Conservation (phyloP, 169 alveolate species). For the Babesia bigemina region DNA sequence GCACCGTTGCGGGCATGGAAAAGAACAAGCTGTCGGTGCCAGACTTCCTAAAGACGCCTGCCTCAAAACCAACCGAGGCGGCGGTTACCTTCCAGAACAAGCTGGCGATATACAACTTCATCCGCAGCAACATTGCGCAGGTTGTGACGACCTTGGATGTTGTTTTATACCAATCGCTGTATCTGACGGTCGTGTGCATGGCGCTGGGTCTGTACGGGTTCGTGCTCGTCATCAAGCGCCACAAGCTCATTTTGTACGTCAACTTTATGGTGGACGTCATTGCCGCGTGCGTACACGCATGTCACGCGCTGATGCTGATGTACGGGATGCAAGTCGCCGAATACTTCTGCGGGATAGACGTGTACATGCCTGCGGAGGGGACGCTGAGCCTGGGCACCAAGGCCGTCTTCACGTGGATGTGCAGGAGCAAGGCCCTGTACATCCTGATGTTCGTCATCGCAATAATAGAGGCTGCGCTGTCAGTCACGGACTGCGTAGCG, state of each 20-base stretch:
- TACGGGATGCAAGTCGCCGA: conserved; percentile 23
- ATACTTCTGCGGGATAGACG: conserved; percentile 30
- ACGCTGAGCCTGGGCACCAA: conserved; percentile 29
- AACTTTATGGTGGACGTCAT: conserved; percentile 19
- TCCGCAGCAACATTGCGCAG: conserved; percentile 14
- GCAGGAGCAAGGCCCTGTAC: conserved; percentile 21
- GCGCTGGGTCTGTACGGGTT: conserved; percentile 20
- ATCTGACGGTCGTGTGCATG: not conserved
- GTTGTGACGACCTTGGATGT: not conserved
- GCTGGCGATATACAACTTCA: conserved; percentile 20
- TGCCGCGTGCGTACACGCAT: conserved; percentile 6
- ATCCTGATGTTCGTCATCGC: not conserved
- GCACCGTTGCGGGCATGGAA: not conserved
- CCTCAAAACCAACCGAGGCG: not conserved
- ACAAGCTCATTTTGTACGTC: conserved; percentile 28
- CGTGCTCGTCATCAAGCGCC: conserved; percentile 24
- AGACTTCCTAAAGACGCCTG: not conserved
- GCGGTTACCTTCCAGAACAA: not conserved
- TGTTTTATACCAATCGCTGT: not conserved
- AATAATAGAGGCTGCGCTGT: conserved; percentile 5
- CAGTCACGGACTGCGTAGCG: not conserved
- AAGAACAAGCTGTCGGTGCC: not conserved
- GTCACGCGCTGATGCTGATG: conserved; percentile 17
- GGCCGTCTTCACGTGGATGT: conserved; percentile 41
- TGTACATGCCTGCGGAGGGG: conserved; percentile 19